phyloP scores from a whole-genome alignment of 148 eudicot genomes.

The Simmondsia chinensis region DNA sequence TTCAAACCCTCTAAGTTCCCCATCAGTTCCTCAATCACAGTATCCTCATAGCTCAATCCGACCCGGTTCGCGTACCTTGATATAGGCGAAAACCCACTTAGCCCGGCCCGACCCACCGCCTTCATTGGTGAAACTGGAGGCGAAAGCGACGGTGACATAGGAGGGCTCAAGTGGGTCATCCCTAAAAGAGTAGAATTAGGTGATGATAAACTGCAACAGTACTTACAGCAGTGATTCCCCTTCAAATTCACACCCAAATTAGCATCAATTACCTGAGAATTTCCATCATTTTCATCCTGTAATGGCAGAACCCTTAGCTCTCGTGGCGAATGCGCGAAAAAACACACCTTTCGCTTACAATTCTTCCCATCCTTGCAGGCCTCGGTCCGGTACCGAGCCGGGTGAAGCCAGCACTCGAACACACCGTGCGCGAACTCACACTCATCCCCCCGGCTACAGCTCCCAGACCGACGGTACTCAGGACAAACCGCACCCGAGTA shows the following conservation, averaged over 20 bases:
- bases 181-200: conserved; percentile 60
- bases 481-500: conserved; percentile 70
- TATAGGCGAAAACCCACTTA: conserved; percentile 18
- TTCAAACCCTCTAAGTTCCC: conserved; percentile 39
- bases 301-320: conserved; percentile 50
- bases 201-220: conserved; percentile 45
- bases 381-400: conserved; percentile 68
- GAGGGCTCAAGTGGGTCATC: conserved; percentile 23
- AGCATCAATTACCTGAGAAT: background rate
- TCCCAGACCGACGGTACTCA: conserved; percentile 50
- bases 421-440: conserved; percentile 87
- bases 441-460: conserved; percentile 49
- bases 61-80: conserved; percentile 21
- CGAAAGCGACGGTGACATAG: conserved; percentile 37
- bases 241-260: background rate
- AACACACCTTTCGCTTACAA: conserved; percentile 73
- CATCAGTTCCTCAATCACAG: conserved; percentile 38
- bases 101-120: conserved; percentile 7
- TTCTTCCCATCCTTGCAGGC: conserved; percentile 73
- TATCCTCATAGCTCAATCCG: conserved; percentile 48
- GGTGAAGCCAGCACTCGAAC: conserved; percentile 87
- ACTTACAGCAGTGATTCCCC: conserved; percentile 24
- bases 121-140: conserved; percentile 36
- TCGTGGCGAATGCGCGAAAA: conserved; percentile 61
- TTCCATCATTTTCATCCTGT: conserved; percentile 13